Base-by-base conservation (phyloP, 352 stramenopile species). In the Phytopythium cucurbitacearum region DNA sequence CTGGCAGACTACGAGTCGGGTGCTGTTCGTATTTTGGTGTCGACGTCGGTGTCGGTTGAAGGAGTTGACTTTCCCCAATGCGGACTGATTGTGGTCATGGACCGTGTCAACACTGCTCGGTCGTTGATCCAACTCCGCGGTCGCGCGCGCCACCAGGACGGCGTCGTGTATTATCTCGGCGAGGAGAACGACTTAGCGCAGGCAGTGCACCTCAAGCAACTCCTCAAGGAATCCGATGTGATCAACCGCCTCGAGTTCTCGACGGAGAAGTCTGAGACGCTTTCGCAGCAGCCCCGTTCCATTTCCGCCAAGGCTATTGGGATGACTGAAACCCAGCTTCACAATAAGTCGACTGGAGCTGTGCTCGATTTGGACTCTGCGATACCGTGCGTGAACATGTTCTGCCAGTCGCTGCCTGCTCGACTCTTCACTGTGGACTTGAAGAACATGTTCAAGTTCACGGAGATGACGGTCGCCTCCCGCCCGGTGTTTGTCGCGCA, bases 41-140 rank as follows among this genome's bases (percentile, higher is more conserved):
- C 84, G 21, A 94, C 84, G 7, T 76, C 77, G 13, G 84, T 94
- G 13, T 91, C 84, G 0, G 69, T 77, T 32, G 84, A 94, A 57
- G 83, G 83, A 6, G 73, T 94, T 21, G 84, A 94, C 53, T 91
- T 94, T 42, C 84, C 84, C 16, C 66, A 85, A 32, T 94, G 84
- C 32, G 68, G 64, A 4, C 57, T 93, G 44, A 73, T 93, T 45
- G 41, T 91, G 39, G 72, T 89, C 32, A 77, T 74, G 37, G 76
- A 85, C 35, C 68, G 68, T 3, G 65, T 93, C 45, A 62, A 59
- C 16, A 77, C 67, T 33, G 51, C 80, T 13, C 80, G 83, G 28
- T 81, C 76, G 59, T 64, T 93, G 33, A 84, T 91, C 41, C 83
- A 93, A 51, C 51, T 93, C 34, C 76, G 79, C 9, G 83, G 83